Evolutionary conservation across 2,329 filamentous ascomycete species (phyloP), one percentile per base, ranked within the genome.

Genomic region (Aspergillus calidoustus): DNA sequence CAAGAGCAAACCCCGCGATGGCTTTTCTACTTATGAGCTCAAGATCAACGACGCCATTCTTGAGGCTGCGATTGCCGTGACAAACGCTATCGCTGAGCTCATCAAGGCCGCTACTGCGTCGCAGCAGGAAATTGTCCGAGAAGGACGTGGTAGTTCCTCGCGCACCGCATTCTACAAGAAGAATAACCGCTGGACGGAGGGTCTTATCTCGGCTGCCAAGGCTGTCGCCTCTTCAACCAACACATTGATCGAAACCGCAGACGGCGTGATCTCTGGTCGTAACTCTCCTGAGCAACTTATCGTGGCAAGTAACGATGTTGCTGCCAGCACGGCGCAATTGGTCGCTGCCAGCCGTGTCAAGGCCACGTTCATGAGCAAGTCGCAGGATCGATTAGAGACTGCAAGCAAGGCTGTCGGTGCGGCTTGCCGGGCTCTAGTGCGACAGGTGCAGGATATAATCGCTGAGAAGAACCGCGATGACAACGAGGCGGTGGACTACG

Each of bases 111-210:
- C 95, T 7, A 96, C 94, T 0, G 88, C 86, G 19, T 96, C 94
- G 1, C 95, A 99, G 76, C 89, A 96, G 76, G 95, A 99, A 80
- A 99, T 99, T 73, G 95, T 99, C 48, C 89, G 93, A 67, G 92
- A 96, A 65, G 95, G 95, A 7, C 89, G 91, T 22, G 95, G 95
- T 41, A 91, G 89, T 28, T 92, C 91, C 55, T 96, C 92, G 49
- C 87, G 89, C 61, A 96, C 93, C 2, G 93, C 93, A 25, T 99
- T 99, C 79, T 99, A 99, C 88, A 98, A 98, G 86, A 98, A 98
- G 84, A 97, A 99, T 86, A 99, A 98, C 81, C 88, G 95, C 56
- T 99, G 95, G 95, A 99, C 95, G 0, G 95, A 99, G 74, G 95
- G 95, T 52, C 87, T 99, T 63, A 97, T 99, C 74, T 97, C 92